phyloP scores from a whole-genome alignment of 768 basidiomycete species.

The Gloeostereum incarnatum region DNA sequence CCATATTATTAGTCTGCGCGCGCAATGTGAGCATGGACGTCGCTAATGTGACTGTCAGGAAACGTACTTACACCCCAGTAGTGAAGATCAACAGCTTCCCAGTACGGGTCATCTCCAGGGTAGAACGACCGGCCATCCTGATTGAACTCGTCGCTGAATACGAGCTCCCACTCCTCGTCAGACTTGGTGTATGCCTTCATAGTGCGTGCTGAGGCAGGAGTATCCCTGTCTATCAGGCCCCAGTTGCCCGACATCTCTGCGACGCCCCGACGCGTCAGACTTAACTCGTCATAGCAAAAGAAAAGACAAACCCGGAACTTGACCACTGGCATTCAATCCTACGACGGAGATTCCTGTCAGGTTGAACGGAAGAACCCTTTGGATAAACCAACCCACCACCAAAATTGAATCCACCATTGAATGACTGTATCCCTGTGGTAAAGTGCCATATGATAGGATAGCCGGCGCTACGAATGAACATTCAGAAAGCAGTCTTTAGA shows the following conservation, averaged over 20 bases:
- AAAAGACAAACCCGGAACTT: constrained; percentile 18
- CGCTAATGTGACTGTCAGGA: not conserved
- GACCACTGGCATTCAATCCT: constrained; percentile 37
- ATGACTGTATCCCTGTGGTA: constrained; percentile 15
- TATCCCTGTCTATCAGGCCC: constrained; percentile 46
- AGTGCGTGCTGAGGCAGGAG: constrained; percentile 32
- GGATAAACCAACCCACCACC: constrained; percentile 21
- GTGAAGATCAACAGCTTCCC: constrained; percentile 72
- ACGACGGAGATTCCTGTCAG: not conserved
- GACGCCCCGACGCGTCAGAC: constrained; percentile 13
- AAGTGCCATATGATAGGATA: constrained; percentile 21
- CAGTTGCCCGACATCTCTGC: constrained; percentile 27
- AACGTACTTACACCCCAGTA: constrained; percentile 46
- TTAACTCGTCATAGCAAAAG: constrained; percentile 12
- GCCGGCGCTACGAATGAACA: constrained; percentile 17
- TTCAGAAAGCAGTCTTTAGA: not conserved
- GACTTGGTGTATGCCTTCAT: constrained; percentile 40
- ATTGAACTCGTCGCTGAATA: constrained; percentile 82
- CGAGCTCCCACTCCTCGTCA: constrained; percentile 42
- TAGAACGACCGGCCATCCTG: constrained; percentile 69
- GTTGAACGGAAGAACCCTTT: too few relatives aligned
- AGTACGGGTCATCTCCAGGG: constrained; percentile 79
- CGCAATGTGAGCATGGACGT: too few relatives aligned
- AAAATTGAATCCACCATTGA: constrained; percentile 28
- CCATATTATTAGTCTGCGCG: constrained; percentile 41